Percentiles rank a stretch among this genome's conserved stretches.
Conservation (phyloP, 106 monocot species). For the Acorus gramineus region DNA sequence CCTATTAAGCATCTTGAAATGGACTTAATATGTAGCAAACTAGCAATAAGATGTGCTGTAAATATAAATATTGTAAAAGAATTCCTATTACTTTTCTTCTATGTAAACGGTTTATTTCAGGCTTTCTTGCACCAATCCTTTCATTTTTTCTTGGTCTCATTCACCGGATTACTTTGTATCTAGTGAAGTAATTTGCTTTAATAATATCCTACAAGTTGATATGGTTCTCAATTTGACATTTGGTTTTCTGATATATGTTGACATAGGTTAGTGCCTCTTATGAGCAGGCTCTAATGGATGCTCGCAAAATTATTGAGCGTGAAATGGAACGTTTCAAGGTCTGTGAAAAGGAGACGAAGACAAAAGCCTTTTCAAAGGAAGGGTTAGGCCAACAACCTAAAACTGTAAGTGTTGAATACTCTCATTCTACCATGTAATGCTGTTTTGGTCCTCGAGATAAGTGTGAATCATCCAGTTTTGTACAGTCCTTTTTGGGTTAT, state of each 20-base stretch:
- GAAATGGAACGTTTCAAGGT: conserved; percentile 99
- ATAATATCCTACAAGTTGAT: not conserved
- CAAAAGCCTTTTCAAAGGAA: conserved; percentile 98
- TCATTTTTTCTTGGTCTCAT: no score
- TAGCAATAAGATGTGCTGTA: no score
- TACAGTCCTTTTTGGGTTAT: no score
- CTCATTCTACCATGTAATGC: not conserved
- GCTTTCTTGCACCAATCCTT: no score
- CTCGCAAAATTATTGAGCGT: conserved; percentile 89
- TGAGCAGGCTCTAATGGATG: conserved; percentile 99
- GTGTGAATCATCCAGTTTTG: no score
- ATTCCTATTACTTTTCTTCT: no score
- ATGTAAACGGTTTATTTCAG: no score
- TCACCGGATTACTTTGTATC: not conserved
- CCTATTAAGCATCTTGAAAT: no score
- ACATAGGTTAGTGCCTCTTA: conserved; percentile 78
- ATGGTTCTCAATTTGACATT: conserved; percentile 31
- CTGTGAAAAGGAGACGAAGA: conserved; percentile 98
- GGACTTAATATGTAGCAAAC: no score
- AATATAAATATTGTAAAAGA: no score
- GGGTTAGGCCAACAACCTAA: conserved; percentile 96
- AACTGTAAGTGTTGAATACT: conserved; percentile 46
- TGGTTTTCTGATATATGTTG: conserved; percentile 58
- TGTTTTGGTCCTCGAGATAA: not conserved
- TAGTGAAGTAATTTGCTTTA: not conserved